Evolutionary conservation across 805 yeast species (phyloP).

Genomic region (Cyberlindnera japonica): DNA sequence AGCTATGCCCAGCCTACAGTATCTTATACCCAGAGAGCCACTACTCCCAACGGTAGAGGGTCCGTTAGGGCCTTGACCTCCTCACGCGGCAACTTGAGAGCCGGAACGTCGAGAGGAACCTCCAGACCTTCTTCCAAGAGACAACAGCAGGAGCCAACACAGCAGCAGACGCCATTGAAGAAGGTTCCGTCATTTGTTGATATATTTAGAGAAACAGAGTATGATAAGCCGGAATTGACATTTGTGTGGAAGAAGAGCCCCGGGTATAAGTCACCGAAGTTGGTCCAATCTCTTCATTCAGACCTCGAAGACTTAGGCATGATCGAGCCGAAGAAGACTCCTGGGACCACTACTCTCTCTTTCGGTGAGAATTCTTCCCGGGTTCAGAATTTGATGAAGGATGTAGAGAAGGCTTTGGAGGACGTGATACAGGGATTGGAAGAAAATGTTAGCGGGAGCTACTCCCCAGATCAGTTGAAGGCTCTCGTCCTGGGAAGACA

Average conservation of each 20-base stretch:
- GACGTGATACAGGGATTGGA: conserved; percentile 2
- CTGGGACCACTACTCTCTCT: too few species aligned
- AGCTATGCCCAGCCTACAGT: conserved; percentile 10
- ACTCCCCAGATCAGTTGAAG: conserved; percentile 3
- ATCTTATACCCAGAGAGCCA: conserved; percentile 4
- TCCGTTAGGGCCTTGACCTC: conserved; percentile 1
- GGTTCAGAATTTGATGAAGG: background rate
- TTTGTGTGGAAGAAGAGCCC: conserved; percentile 12
- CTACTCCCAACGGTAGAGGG: background rate
- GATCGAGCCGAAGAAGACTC: background rate
- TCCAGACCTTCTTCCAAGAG: conserved; percentile 10
- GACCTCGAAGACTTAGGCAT: background rate
- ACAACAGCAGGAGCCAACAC: background rate
- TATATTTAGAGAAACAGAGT: conserved; percentile 4
- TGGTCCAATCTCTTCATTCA: conserved; percentile 3
- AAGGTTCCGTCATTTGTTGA: conserved; percentile 11
- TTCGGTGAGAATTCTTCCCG: too few species aligned
- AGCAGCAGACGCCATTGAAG: conserved; percentile 5
- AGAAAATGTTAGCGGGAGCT: background rate
- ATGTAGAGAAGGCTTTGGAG: conserved; percentile 11
- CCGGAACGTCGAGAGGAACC: conserved; percentile 5
- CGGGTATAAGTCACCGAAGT: conserved; percentile 15
- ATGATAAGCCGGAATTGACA: background rate
- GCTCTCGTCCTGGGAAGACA: background rate
- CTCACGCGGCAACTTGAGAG: conserved; percentile 3